Percentiles rank a stretch among this genome's conserved stretches.
Conservation (phyloP, 106 monocot genomes). For the Acanthochlamys bracteata region DNA sequence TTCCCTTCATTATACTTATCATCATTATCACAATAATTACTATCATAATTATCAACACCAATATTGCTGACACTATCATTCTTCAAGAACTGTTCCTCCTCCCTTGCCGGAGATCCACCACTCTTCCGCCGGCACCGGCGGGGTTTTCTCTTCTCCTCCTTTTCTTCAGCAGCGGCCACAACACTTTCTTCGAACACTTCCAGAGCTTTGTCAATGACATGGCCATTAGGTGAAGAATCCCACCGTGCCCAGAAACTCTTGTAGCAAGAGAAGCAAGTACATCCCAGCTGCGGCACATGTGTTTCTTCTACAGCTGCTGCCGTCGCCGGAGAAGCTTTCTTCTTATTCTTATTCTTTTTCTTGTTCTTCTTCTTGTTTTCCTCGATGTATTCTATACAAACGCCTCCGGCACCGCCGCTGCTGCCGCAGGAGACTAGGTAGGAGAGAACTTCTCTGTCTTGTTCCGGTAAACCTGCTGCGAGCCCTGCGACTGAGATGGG, state of each 20-base stretch:
- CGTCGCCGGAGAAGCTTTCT: background rate
- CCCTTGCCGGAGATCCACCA: background rate
- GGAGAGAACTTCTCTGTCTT: conserved; percentile 5
- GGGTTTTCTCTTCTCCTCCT: background rate
- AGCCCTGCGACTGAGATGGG: background rate
- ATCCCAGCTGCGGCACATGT: conserved; percentile 8
- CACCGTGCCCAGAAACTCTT: conserved; percentile 20
- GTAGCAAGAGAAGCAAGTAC: conserved; percentile 16
- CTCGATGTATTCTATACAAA: background rate
- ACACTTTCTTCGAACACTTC: conserved; percentile 9
- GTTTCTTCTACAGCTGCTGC: background rate
- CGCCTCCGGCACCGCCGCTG: background rate
- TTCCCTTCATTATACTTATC: background rate
- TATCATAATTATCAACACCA: background rate
- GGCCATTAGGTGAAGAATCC: conserved; percentile 18
- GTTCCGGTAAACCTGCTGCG: background rate
- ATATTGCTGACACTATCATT: background rate
- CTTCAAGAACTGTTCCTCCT: background rate
- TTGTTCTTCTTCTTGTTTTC: background rate
- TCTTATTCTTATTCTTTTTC: background rate
- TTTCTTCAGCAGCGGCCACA: background rate
- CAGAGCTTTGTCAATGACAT: conserved; percentile 10
- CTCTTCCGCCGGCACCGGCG: background rate
- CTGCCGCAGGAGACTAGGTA: background rate
- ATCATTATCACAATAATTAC: background rate